These are phyloP conservation scores for Nakazawaea siamensis DNA, from an alignment of 805 yeast species.

Conservation along the genomic window DNA sequence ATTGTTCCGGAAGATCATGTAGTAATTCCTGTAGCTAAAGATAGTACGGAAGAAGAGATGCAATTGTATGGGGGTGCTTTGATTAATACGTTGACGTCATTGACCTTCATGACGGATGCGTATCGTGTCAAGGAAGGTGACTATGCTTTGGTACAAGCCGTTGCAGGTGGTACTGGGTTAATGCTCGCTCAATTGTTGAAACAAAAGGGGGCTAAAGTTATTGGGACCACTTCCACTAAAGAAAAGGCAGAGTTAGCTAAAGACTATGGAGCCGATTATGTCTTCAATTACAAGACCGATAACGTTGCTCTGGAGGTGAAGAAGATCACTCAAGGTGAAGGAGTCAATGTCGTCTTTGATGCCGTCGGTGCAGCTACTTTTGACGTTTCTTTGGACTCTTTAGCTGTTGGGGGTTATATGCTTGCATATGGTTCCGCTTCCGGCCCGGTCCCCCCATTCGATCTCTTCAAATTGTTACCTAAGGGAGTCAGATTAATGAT, in stretches of 20 bases:
- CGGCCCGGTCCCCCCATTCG: conserved; percentile 75
- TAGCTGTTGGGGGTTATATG: conserved; percentile 67
- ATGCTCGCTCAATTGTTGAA: conserved; percentile 57
- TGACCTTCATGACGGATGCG: conserved; percentile 61
- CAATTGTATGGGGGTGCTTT: conserved; percentile 52
- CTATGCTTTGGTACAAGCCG: conserved; percentile 74
- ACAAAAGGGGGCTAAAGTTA: conserved; percentile 65
- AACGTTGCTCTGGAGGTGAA: conserved; percentile 50
- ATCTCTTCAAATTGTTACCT: conserved; percentile 38
- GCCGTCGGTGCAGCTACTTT: conserved; percentile 75
- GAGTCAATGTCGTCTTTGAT: conserved; percentile 65
- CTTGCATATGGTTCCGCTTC: conserved; percentile 82
- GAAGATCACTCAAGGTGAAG: conserved; percentile 56
- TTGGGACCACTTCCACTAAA: conserved; percentile 76
- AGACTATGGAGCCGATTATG: conserved; percentile 67
- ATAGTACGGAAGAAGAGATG: conserved; percentile 37
- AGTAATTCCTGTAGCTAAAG: conserved; percentile 41
- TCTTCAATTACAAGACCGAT: conserved; percentile 47
- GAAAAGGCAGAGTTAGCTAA: conserved; percentile 65
- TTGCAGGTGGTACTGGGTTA: conserved; percentile 93
- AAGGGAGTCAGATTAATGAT: conserved; percentile 60
- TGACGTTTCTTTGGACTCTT: conserved; percentile 48
- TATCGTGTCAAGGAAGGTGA: conserved; percentile 65
- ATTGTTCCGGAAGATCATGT: conserved; percentile 24
- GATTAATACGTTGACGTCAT: conserved; percentile 73